Conservation (phyloP, 495 filamentous ascomycete species). For the Penicillium malachiteum region DNA sequence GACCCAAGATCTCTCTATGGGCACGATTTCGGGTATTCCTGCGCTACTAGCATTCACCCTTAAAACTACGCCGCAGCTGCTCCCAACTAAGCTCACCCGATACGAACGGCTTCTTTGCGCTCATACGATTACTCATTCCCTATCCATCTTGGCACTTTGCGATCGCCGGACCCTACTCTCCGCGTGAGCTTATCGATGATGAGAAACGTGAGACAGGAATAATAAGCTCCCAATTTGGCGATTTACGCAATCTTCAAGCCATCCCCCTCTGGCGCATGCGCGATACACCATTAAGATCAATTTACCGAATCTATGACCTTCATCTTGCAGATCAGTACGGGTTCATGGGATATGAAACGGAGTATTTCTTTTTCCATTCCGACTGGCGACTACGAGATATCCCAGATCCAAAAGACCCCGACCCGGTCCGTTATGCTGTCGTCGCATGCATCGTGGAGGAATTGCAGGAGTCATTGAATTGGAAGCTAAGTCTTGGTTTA, state of each 20-base stretch:
- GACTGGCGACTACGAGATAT: constrained; percentile 29
- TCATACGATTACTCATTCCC: constrained; percentile 25
- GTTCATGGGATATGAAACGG: constrained; percentile 31
- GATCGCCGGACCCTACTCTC: constrained; percentile 20
- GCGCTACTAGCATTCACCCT: constrained; percentile 23
- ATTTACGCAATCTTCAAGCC: constrained; percentile 15
- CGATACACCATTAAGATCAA: constrained; percentile 37
- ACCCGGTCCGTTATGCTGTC: constrained; percentile 40
- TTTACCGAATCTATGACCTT: constrained; percentile 42
- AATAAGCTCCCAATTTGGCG: constrained; percentile 21
- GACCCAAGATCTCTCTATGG: constrained; percentile 10
- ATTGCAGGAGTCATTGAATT: constrained; percentile 39
- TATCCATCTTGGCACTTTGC: constrained; percentile 28
- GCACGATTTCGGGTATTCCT: constrained; percentile 21
- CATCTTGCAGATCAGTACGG: constrained; percentile 23
- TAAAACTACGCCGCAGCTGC: constrained; percentile 25
- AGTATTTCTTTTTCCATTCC: constrained; percentile 38
- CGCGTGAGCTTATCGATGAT: constrained; percentile 2
- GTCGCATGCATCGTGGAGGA: constrained; percentile 37
- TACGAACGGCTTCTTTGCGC: constrained; percentile 22
- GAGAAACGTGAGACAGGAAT: constrained; percentile 15
- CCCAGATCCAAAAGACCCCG: constrained; percentile 34
- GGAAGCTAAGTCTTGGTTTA: constrained; percentile 36
- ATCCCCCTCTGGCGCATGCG: constrained; percentile 37
- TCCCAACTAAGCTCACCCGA: constrained; percentile 23